phyloP scores from a whole-genome alignment of 257 asterid species.

The Scutellaria barbata region DNA sequence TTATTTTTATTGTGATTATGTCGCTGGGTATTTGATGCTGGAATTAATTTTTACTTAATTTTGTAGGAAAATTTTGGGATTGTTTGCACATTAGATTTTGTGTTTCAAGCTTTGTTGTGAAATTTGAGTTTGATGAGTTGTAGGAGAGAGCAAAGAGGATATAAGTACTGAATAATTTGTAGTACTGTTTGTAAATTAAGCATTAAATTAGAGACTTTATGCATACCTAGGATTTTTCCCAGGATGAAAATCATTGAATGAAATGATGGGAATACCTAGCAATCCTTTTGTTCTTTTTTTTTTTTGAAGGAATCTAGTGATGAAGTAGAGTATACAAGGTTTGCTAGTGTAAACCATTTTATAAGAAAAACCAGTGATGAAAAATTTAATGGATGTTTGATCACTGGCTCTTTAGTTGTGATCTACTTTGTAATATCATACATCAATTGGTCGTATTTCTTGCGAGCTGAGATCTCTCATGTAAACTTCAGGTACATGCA shows the following conservation, averaged over 20 bases:
- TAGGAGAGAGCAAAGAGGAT: conserved; percentile 5
- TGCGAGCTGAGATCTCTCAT: not conserved
- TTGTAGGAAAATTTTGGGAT: not conserved
- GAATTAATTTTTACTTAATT: not conserved
- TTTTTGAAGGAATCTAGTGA: not conserved
- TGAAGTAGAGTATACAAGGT: not conserved
- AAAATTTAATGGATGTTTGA: not conserved
- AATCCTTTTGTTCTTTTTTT: conserved; percentile 8
- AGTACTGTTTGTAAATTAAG: not conserved
- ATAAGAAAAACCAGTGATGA: not conserved
- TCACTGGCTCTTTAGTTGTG: conserved; percentile 6
- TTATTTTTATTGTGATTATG: not conserved
- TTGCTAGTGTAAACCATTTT: not conserved
- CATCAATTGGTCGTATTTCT: not conserved
- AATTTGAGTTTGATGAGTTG: conserved; percentile 25
- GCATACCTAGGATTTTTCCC: not conserved
- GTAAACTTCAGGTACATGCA: conserved; percentile 52
- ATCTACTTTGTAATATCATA: not conserved
- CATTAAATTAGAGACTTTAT: not conserved
- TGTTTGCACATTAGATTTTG: conserved; percentile 11
- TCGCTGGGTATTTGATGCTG: not conserved
- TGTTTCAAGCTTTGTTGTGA: conserved; percentile 8
- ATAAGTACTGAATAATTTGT: conserved; percentile 3
- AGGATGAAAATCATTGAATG: conserved; percentile 18
- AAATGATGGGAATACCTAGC: conserved; percentile 9